Evolutionary conservation across 768 basidiomycete genomes (phyloP).

Genomic region (Tulasnella sp.): DNA sequence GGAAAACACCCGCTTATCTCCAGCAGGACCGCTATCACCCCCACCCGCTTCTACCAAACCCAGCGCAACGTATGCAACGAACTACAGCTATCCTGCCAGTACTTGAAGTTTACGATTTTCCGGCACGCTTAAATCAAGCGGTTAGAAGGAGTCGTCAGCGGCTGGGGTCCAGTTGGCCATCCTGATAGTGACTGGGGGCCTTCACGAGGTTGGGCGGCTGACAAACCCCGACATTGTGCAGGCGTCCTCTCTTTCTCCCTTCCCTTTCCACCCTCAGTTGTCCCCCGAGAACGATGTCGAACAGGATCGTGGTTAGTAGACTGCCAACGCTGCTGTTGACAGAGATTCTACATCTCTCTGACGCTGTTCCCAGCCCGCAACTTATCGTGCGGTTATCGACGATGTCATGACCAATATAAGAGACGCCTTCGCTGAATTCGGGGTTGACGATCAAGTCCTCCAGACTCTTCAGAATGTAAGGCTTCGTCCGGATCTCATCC

Average conservation of each 20-base stretch:
- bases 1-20: slow-evolving; percentile 31
- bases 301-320: slow-evolving; percentile 98
- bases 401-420: slow-evolving; percentile 88
- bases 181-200: background rate
- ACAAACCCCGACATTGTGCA: slow-evolving; percentile 17
- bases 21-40: slow-evolving; percentile 18
- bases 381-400: slow-evolving; percentile 95
- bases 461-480: slow-evolving; percentile 86
- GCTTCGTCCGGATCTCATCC: slow-evolving; percentile 39
- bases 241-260: background rate
- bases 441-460: slow-evolving; percentile 88
- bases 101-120: no score
- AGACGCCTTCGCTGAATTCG: slow-evolving; percentile 95
- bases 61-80: background rate
- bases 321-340: slow-evolving; percentile 48
- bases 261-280: slow-evolving; percentile 21
- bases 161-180: background rate
- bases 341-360: slow-evolving; percentile 52
- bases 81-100: background rate
- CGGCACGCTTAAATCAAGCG: no score
- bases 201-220: background rate
- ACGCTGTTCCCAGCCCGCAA: slow-evolving; percentile 72
- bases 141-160: background rate
- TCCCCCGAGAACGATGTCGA: slow-evolving; percentile 65
- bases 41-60: background rate